Evolutionary conservation across 176 grass and related monocot genomes (phyloP).

Genomic region (Paspalum notatum): DNA sequence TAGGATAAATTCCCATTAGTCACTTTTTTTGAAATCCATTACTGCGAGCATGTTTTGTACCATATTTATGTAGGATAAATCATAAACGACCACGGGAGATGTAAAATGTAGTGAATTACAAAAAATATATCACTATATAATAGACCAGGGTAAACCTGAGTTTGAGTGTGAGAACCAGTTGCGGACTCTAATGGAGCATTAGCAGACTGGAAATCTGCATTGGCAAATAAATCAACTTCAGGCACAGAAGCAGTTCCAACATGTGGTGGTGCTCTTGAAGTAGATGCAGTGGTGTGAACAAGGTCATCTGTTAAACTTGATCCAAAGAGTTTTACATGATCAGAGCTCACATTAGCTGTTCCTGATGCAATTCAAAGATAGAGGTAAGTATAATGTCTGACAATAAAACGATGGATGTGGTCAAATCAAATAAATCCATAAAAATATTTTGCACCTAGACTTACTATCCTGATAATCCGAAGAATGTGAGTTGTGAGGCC

Average conservation of each 20-base stretch:
- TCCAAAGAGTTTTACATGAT: constrained; percentile 53
- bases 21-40: too few species aligned
- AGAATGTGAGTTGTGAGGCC: too few species aligned
- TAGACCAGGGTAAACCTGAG: constrained; percentile 33
- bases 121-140: not conserved
- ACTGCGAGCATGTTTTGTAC: not conserved
- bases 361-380: constrained; percentile 21
- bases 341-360: constrained; percentile 47
- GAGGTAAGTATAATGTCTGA: not conserved
- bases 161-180: constrained; percentile 34
- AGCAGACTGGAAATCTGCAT: constrained; percentile 48
- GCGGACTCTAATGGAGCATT: constrained; percentile 41
- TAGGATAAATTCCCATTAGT: not conserved
- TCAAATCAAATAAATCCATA: constrained; percentile 20
- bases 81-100: not conserved
- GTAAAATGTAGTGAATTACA: constrained; percentile 10
- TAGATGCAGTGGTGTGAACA: constrained; percentile 36
- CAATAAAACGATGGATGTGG: not conserved
- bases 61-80: constrained; percentile 19
- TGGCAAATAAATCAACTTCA: constrained; percentile 70
- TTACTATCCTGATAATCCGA: constrained; percentile 3
- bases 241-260: constrained; percentile 31
- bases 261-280: constrained; percentile 32
- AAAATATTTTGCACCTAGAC: not conserved
- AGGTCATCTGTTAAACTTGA: constrained; percentile 59